A percentile compares a stretch with the other conserved stretches of the same genome.
Conservation (phyloP, 2,329 filamentous ascomycete species). For the Alternaria atra region DNA sequence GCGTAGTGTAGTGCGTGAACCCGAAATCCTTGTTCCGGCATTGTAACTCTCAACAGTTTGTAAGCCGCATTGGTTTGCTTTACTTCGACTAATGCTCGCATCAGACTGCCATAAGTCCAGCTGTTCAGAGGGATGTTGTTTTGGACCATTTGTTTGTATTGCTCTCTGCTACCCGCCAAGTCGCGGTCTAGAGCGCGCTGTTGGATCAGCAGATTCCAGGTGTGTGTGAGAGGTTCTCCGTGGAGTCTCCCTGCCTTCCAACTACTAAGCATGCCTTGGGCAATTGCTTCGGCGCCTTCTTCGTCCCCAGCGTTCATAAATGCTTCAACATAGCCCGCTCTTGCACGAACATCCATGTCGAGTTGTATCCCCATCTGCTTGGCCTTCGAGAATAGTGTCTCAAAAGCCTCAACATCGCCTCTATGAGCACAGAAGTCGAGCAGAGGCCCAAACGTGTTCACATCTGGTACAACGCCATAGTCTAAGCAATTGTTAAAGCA, state of each 20-base stretch:
- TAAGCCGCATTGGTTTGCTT: conserved; percentile 65
- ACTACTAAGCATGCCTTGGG: conserved; percentile 66
- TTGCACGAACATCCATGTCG: conserved; percentile 31
- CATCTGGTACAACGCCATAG: conserved; percentile 63
- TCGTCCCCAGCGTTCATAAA: conserved; percentile 60
- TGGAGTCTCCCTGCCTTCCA: conserved; percentile 49
- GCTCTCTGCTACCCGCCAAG: conserved; percentile 60
- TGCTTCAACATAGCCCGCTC: conserved; percentile 67
- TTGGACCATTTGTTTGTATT: conserved; percentile 65
- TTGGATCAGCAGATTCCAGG: conserved; percentile 82
- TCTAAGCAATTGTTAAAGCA: conserved; percentile 70
- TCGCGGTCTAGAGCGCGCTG: conserved; percentile 73
- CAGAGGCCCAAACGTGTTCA: conserved; percentile 74
- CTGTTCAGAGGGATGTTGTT: conserved; percentile 61
- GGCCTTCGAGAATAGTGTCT: conserved; percentile 71
- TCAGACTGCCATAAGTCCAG: conserved; percentile 69
- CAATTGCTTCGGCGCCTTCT: conserved; percentile 57
- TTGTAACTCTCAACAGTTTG: conserved; percentile 61
- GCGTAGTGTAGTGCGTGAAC: conserved; percentile 63
- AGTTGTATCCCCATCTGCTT: conserved; percentile 53
- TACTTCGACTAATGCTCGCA: conserved; percentile 64
- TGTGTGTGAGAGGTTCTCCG: conserved; percentile 63
- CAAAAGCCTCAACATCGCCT: conserved; percentile 76
- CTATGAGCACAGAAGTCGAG: conserved; percentile 75
- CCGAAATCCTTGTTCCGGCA: conserved; percentile 57